Percentiles rank a stretch among this genome's conserved stretches.
Evolutionary conservation across 371 early-diverging fungal genomes (phyloP).

Genomic region (Mucor indicus): DNA sequence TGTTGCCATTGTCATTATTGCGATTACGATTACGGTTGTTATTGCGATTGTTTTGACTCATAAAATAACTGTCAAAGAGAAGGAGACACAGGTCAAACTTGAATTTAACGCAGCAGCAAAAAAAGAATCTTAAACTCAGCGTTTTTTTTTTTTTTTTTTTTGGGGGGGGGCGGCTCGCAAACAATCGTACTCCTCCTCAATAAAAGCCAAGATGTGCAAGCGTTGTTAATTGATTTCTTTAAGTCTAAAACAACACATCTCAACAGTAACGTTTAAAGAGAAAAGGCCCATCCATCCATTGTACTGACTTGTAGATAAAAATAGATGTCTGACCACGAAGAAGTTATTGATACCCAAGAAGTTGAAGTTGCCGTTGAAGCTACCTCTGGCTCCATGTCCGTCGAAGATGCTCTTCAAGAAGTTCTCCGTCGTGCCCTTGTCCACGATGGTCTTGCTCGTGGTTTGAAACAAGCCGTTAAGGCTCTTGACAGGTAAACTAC

Average conservation of each 20-base stretch:
- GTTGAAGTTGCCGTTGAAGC: constrained; percentile 84
- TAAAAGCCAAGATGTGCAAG: too few relatives aligned
- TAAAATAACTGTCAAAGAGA: background rate
- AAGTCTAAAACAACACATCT: too few relatives aligned
- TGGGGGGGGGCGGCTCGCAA: too few relatives aligned
- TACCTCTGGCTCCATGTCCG: constrained; percentile 73
- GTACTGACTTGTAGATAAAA: too few relatives aligned
- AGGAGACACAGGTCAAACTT: too few relatives aligned
- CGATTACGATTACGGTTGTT: constrained; percentile 2
- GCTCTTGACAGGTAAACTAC: constrained; percentile 85
- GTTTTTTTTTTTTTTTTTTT: too few relatives aligned
- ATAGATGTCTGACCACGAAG: constrained; percentile 61
- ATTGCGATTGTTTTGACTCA: constrained; percentile 3
- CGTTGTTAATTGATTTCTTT: too few relatives aligned
- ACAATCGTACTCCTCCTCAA: too few relatives aligned
- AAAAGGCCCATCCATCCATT: too few relatives aligned
- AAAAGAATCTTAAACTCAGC: too few relatives aligned
- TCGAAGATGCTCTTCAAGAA: constrained; percentile 97
- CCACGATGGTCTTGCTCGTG: constrained; percentile 97
- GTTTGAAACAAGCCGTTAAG: constrained; percentile 96
- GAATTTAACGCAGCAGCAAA: too few relatives aligned
- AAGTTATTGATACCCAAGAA: constrained; percentile 58
- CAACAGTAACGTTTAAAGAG: too few relatives aligned
- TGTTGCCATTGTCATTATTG: background rate
- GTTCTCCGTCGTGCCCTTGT: constrained; percentile 94